These are phyloP conservation scores for Russula brevipes DNA, from an alignment of 768 basidiomycete genomes.

Conservation along the genomic window DNA sequence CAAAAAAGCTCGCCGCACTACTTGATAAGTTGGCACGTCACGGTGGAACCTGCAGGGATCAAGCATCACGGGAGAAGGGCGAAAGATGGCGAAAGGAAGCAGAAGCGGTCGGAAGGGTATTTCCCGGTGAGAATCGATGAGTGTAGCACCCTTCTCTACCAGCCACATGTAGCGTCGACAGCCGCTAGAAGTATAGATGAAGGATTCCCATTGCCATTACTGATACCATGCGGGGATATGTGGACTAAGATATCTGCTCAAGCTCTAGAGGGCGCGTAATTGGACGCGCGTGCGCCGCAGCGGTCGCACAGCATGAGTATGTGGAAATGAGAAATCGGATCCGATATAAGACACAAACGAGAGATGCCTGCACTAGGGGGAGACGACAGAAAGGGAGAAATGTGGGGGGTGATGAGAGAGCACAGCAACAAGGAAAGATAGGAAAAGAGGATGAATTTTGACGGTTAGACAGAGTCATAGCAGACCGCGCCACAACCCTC, in stretches of 20 bases:
- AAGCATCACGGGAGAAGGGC: slow-evolving; percentile 54
- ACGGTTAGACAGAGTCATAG: slow-evolving; percentile 54
- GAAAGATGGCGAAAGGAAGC: slow-evolving; percentile 74
- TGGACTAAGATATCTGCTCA: slow-evolving; percentile 23
- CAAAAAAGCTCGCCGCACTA: slow-evolving; percentile 64
- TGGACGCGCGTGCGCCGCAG: slow-evolving; percentile 16
- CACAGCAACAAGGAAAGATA: slow-evolving; percentile 30
- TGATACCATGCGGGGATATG: slow-evolving; percentile 20
- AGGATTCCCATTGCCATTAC: slow-evolving; percentile 21
- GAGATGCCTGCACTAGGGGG: slow-evolving; percentile 20
- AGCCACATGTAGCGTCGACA: neutral
- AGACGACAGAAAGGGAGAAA: slow-evolving; percentile 3
- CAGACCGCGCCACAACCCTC: slow-evolving; percentile 45
- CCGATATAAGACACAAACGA: slow-evolving; percentile 20
- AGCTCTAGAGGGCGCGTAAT: slow-evolving; percentile 21
- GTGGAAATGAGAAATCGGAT: slow-evolving; percentile 22
- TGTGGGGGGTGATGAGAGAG: slow-evolving; percentile 23
- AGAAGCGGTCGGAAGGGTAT: slow-evolving; percentile 68
- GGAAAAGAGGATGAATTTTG: slow-evolving; percentile 23
- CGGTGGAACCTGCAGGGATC: slow-evolving; percentile 58
- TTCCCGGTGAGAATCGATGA: slow-evolving; percentile 62
- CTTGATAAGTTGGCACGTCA: slow-evolving; percentile 75
- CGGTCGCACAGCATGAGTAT: slow-evolving; percentile 14
- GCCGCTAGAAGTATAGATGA: slow-evolving; percentile 12
- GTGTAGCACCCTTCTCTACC: neutral